Percentiles rank a stretch among this genome's conserved stretches.
phyloP scores from a whole-genome alignment of 331 rosid species.

The Prunus yedoensis region DNA sequence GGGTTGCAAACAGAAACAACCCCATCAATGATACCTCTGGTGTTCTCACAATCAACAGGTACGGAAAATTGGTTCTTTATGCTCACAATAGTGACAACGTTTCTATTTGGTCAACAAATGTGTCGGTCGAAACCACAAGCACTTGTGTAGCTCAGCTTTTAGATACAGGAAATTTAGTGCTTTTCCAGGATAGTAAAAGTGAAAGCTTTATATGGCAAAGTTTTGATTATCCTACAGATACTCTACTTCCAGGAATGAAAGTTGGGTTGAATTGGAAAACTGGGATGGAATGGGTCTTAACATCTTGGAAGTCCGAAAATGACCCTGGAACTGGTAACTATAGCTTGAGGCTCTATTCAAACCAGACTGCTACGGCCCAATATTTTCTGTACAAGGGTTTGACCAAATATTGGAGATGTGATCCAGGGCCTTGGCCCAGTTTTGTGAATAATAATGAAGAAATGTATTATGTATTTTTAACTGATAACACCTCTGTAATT shows the following conservation, averaged over 20 bases:
- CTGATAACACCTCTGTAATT: neutral
- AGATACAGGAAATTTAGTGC: slow-evolving; percentile 37
- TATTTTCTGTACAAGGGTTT: neutral
- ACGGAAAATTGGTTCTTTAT: slow-evolving; percentile 35
- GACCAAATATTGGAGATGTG: neutral
- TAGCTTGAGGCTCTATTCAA: neutral
- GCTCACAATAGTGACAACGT: neutral
- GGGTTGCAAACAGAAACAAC: slow-evolving; percentile 61
- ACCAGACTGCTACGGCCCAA: neutral
- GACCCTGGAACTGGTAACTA: slow-evolving; percentile 25
- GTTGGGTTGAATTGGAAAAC: slow-evolving; percentile 13
- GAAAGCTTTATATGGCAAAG: slow-evolving; percentile 22
- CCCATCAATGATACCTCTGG: slow-evolving; percentile 46
- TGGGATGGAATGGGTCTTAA: slow-evolving; percentile 11
- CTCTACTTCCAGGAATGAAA: slow-evolving; percentile 24
- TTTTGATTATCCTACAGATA: slow-evolving; percentile 24
- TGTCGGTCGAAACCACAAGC: slow-evolving; percentile 8
- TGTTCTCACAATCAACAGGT: slow-evolving; percentile 30
- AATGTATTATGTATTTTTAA: neutral
- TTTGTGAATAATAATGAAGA: neutral
- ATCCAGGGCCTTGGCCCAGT: neutral
- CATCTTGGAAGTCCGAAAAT: slow-evolving; percentile 24
- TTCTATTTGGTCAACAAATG: slow-evolving; percentile 31
- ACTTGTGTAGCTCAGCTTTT: slow-evolving; percentile 25
- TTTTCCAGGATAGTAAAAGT: neutral